Evolutionary conservation across 495 filamentous ascomycete species (phyloP).

Genomic region (Clavariopsis aquatica): DNA sequence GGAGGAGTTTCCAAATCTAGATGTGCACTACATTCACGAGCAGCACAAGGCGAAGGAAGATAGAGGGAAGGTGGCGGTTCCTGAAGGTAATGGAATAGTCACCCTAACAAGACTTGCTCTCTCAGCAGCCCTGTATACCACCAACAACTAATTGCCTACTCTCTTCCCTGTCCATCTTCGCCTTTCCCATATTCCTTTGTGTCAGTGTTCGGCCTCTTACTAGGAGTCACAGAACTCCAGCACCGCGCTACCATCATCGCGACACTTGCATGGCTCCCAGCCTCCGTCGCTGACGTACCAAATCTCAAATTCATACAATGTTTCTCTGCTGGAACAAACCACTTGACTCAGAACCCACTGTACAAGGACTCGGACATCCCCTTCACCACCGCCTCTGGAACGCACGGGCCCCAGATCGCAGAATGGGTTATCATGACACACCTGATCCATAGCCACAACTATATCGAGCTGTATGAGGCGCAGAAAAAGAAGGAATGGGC

Average conservation of each 20-base stretch:
- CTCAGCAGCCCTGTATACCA: not conserved
- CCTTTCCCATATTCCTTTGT: not conserved
- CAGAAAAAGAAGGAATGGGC: slow-evolving; percentile 59
- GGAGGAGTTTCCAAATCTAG: slow-evolving; percentile 31
- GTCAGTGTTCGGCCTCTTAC: slow-evolving; percentile 14
- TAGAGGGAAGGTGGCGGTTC: slow-evolving; percentile 11
- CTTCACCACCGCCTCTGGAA: slow-evolving; percentile 72
- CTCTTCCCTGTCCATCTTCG: not conserved
- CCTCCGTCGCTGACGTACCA: slow-evolving; percentile 49
- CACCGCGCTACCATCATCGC: slow-evolving; percentile 64
- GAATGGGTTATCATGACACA: slow-evolving; percentile 70
- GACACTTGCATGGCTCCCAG: slow-evolving; percentile 59
- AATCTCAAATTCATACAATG: slow-evolving; percentile 74
- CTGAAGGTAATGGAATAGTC: slow-evolving; percentile 29
- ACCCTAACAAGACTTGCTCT: not conserved
- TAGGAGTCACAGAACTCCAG: slow-evolving; percentile 50
- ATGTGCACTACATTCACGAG: slow-evolving; percentile 29
- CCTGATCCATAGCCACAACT: slow-evolving; percentile 59
- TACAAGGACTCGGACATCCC: slow-evolving; percentile 63
- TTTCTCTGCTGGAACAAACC: slow-evolving; percentile 73
- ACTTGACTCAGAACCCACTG: slow-evolving; percentile 61
- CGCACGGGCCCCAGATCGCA: slow-evolving; percentile 81
- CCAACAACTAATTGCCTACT: not conserved
- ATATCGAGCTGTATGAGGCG: slow-evolving; percentile 51
- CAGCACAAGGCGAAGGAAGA: not conserved